Conservation (phyloP, 2,329 filamentous ascomycete species). For the Colletotrichum chlorophyti region DNA sequence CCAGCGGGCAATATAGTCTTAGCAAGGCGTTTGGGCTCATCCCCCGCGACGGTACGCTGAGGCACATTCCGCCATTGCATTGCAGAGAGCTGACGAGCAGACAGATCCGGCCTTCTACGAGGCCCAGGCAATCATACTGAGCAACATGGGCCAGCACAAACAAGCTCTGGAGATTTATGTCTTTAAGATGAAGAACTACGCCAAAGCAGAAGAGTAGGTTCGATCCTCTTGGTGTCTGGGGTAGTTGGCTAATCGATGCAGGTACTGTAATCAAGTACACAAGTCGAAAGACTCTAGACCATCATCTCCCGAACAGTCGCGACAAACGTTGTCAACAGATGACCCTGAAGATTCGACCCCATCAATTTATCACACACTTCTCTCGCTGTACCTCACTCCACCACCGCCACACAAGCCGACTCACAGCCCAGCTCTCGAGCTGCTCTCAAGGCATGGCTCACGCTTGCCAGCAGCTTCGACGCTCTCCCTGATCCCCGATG, state of each 20-base stretch:
- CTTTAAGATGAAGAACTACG: constrained; percentile 86
- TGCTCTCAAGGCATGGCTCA: constrained; percentile 92
- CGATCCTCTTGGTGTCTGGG: not conserved
- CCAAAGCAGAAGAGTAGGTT: constrained; percentile 89
- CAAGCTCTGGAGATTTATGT: constrained; percentile 98
- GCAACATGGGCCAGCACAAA: constrained; percentile 94
- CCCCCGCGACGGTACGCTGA: constrained; percentile 74
- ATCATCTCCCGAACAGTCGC: constrained; percentile 41
- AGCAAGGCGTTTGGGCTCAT: constrained; percentile 79
- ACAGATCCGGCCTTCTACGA: constrained; percentile 87
- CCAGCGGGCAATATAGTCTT: constrained; percentile 81
- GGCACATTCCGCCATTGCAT: not conserved
- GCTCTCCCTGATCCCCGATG: constrained; percentile 82
- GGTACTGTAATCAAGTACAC: constrained; percentile 90
- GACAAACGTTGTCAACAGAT: constrained; percentile 38
- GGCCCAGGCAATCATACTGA: constrained; percentile 86
- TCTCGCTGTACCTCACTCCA: constrained; percentile 88
- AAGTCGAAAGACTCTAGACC: constrained; percentile 58
- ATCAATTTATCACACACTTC: constrained; percentile 90
- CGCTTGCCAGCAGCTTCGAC: constrained; percentile 88
- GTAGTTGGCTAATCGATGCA: constrained; percentile 41
- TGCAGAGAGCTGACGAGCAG: constrained; percentile 25
- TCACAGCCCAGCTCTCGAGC: constrained; percentile 79
- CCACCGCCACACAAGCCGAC: constrained; percentile 74
- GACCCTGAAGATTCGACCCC: constrained; percentile 60